phyloP scores from a whole-genome alignment of 2,329 filamentous ascomycete genomes.

The Hypoxylon sp. region DNA sequence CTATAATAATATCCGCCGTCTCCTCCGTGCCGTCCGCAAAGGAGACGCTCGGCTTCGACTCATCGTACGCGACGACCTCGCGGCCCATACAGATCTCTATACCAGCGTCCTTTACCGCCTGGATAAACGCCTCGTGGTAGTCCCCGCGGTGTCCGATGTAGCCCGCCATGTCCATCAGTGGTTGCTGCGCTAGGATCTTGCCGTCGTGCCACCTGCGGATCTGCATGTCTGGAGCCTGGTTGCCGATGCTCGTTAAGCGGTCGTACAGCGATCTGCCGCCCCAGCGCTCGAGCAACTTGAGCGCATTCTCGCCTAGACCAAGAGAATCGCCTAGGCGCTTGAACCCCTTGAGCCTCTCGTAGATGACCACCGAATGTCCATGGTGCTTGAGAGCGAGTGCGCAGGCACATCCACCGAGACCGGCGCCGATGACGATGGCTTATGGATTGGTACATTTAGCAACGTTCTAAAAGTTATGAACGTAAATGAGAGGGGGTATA shows the following conservation, averaged over 20 bases:
- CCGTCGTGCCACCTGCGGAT: conserved; percentile 63
- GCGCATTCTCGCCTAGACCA: conserved; percentile 62
- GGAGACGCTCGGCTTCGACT: conserved; percentile 52
- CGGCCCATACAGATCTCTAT: conserved; percentile 58
- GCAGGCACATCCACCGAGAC: conserved; percentile 62
- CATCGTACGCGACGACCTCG: conserved; percentile 57
- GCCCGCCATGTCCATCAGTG: conserved; percentile 65
- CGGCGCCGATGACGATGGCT: conserved; percentile 65
- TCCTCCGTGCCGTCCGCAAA: conserved; percentile 56
- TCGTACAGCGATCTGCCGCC: conserved; percentile 56
- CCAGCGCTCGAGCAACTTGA: conserved; percentile 61
- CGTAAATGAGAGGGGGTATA: background rate
- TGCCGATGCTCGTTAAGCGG: conserved; percentile 59
- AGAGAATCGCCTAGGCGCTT: conserved; percentile 61
- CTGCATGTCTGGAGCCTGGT: conserved; percentile 62
- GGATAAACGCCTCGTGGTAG: conserved; percentile 59
- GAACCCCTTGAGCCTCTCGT: conserved; percentile 61
- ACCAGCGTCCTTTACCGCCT: conserved; percentile 55
- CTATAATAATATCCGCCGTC: conserved; percentile 63
- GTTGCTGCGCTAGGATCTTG: conserved; percentile 61
- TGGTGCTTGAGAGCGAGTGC: conserved; percentile 63
- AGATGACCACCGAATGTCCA: conserved; percentile 59
- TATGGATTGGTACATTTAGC: conserved; percentile 16
- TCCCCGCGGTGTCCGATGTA: conserved; percentile 61
- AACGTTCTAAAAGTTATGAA: background rate